Base-by-base conservation (phyloP, 805 yeast species). In the Suhomyces pyralidae region DNA sequence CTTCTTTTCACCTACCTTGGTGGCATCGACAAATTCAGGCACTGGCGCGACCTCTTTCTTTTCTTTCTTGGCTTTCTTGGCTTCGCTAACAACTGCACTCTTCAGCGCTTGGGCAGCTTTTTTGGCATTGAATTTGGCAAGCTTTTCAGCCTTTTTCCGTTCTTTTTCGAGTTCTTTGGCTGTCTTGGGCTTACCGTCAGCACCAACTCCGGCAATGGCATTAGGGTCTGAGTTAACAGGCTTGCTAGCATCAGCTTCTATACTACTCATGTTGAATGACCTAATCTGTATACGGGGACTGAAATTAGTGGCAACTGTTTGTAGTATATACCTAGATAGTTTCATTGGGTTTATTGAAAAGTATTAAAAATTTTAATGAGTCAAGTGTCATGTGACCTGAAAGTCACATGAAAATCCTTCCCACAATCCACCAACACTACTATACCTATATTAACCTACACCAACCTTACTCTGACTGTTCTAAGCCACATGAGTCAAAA, bases 1-100 rank as follows among this genome's bases (percentile, higher is more conserved):
- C 76, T 94, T 94, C 83, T 93, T 94, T 63, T 91, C 96, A 56
- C 99, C 99, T 2, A 88, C 84, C 47, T 77, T 80, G 46, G 99
- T 94, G 53, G 76, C 74, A 69, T 94, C 99, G 48, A 84, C 82
- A 69, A 84, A 94, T 63, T 86, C 94, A n/a, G 97, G 96, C 40
- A 80, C 77, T 42, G 88, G 86, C 63, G 82, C 96, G 38, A 73
- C 84, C 47, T 69, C 84, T 64, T 82, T 83, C 74, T 85, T 85
- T 64, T 82, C 85, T 69, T 81, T 82, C 68, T 85, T 84, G 63
- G 85, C 83, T 74, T 88, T 85, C 69, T 82, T 81, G 22, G 74
- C 66, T 45, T 74, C 48, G 3, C 52, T 77, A 55, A 77, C 71
- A 45, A 77, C 78, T 54, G 76, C 78, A 14, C 30, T 42, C 48